phyloP scores from a whole-genome alignment of 345 rosid genomes.

The Moringa oleifera region DNA sequence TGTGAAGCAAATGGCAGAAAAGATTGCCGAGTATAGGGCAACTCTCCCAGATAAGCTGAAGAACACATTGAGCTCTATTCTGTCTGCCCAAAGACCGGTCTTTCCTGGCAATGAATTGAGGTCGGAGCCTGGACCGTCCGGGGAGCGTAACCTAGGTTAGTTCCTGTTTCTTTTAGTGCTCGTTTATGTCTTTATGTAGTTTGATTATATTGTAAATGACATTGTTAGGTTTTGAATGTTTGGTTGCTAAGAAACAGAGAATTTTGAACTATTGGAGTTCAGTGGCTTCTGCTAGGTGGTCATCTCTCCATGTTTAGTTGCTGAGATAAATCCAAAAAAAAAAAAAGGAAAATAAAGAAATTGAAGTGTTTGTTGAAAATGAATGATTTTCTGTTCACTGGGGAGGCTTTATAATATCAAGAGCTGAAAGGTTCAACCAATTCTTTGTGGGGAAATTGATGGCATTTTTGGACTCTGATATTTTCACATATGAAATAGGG shows the following conservation, averaged over 20 bases:
- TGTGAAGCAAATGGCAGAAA: slow-evolving; percentile 55
- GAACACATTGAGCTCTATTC: slow-evolving; percentile 38
- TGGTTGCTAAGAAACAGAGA: not conserved
- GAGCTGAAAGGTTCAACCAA: too few species aligned
- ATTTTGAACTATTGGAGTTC: not conserved
- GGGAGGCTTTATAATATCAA: too few species aligned
- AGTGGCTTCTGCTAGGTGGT: not conserved
- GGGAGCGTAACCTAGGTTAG: slow-evolving; percentile 29
- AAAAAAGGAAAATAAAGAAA: too few species aligned
- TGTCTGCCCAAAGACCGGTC: slow-evolving; percentile 38
- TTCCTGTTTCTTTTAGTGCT: slow-evolving; percentile 9
- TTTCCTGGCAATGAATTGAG: slow-evolving; percentile 17
- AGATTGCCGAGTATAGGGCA: slow-evolving; percentile 52
- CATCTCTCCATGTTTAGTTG: not conserved
- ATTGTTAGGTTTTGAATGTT: not conserved
- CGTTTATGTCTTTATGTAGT: not conserved
- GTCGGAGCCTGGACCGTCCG: slow-evolving; percentile 36
- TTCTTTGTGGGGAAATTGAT: too few species aligned
- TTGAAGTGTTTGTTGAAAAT: too few species aligned
- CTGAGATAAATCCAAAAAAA: too few species aligned
- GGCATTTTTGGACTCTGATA: too few species aligned
- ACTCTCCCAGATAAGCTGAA: slow-evolving; percentile 64
- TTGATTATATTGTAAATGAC: not conserved
- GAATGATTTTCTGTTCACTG: too few species aligned
- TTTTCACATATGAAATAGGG: not conserved